Percentiles rank a stretch among this genome's conserved stretches.
Evolutionary conservation across 2,329 filamentous ascomycete genomes (phyloP).

Genomic region (Monosporascus ibericus): DNA sequence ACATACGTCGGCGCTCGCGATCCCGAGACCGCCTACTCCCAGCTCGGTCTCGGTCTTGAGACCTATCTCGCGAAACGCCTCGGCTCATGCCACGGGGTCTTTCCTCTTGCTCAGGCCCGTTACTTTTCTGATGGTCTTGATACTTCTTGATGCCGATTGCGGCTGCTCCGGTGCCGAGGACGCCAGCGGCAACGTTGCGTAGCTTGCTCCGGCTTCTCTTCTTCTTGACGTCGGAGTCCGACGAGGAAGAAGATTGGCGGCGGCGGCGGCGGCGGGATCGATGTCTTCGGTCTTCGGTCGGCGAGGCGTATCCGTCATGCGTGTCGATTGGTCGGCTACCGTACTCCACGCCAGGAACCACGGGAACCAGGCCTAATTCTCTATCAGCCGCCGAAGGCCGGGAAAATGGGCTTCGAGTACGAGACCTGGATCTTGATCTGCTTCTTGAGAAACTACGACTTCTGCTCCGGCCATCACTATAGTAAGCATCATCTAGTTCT

Average conservation of each 20-base stretch:
- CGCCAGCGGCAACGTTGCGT: slow-evolving; percentile 49
- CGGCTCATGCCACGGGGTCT: slow-evolving; percentile 28
- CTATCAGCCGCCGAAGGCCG: slow-evolving; percentile 51
- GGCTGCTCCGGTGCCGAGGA: slow-evolving; percentile 51
- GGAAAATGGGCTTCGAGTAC: slow-evolving; percentile 37
- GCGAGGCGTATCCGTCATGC: slow-evolving; percentile 38
- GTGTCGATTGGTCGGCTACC: slow-evolving; percentile 48
- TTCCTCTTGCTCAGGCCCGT: slow-evolving; percentile 26
- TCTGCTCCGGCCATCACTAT: slow-evolving; percentile 23
- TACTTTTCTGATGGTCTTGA: slow-evolving; percentile 40
- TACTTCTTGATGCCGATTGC: slow-evolving; percentile 59
- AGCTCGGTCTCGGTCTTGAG: slow-evolving; percentile 15
- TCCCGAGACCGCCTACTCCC: slow-evolving; percentile 27
- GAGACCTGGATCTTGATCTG: slow-evolving; percentile 28
- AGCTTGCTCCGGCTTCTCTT: slow-evolving; percentile 50
- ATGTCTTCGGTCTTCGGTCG: slow-evolving; percentile 37
- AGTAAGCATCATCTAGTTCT: slow-evolving; percentile 27
- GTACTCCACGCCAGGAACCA: slow-evolving; percentile 49
- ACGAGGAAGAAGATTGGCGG: slow-evolving; percentile 28
- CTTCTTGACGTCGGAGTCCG: slow-evolving; percentile 30
- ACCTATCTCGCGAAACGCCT: slow-evolving; percentile 13
- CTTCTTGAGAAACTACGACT: slow-evolving; percentile 43
- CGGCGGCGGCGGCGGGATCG: slow-evolving; percentile 31
- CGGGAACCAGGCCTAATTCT: slow-evolving; percentile 53
- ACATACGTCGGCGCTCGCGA: slow-evolving; percentile 28